Conservation (phyloP, 805 yeast species). For the Saitoella complicata region DNA sequence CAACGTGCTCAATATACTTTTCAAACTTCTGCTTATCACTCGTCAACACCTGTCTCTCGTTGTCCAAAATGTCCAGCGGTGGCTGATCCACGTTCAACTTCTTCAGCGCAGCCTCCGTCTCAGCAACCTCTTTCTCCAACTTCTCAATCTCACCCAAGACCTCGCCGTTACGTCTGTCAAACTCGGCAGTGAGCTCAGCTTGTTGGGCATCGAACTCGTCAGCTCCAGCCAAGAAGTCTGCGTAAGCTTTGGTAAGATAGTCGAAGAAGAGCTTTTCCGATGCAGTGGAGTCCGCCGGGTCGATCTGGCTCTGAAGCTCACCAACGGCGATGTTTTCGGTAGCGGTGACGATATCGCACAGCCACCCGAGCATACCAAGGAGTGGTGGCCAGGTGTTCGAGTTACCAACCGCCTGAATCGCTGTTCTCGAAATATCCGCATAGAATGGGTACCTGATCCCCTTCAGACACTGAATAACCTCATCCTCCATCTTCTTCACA, state of each 20-base stretch:
- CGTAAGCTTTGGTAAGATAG: conserved; percentile 52
- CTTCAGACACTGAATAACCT: conserved; percentile 51
- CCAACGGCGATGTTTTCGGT: background rate
- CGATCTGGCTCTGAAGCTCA: conserved; percentile 6
- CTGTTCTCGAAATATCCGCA: conserved; percentile 66
- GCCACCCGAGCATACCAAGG: conserved; percentile 71
- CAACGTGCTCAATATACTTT: conserved; percentile 10
- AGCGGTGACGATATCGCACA: conserved; percentile 34
- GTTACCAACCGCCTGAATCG: conserved; percentile 82
- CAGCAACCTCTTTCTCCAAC: conserved; percentile 1
- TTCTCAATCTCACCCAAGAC: conserved; percentile 3
- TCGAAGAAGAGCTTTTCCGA: conserved; percentile 38
- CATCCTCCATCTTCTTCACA: conserved; percentile 53
- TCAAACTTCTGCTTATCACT: conserved; percentile 6
- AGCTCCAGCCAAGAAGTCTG: conserved; percentile 40
- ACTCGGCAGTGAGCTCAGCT: background rate
- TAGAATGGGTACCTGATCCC: conserved; percentile 62
- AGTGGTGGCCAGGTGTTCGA: conserved; percentile 65
- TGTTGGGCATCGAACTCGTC: background rate
- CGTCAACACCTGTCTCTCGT: conserved; percentile 4
- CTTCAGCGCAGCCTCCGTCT: background rate
- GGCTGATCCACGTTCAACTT: conserved; percentile 4
- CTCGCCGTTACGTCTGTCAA: conserved; percentile 1
- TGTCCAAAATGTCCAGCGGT: background rate
- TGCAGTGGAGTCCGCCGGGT: conserved; percentile 26